Evolutionary conservation across 2,329 filamentous ascomycete genomes (phyloP).

Genomic region (Dactylellina sp.): DNA sequence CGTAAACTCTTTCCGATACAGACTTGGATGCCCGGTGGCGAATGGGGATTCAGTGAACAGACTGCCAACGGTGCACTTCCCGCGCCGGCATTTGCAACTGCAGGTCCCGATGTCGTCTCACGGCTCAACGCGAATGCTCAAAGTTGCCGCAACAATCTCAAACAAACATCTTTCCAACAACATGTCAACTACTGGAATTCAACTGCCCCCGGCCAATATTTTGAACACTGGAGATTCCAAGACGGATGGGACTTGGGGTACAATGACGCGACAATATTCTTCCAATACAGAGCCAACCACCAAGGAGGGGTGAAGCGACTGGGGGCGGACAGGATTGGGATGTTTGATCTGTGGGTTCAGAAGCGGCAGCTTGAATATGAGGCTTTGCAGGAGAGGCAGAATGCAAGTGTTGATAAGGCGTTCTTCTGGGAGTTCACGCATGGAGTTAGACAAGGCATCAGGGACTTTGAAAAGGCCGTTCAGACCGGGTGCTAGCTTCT

Average conservation of each 20-base stretch:
- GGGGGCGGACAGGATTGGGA: slow-evolving; percentile 70
- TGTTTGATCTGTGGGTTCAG: slow-evolving; percentile 70
- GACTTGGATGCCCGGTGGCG: slow-evolving; percentile 72
- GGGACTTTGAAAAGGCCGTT: slow-evolving; percentile 62
- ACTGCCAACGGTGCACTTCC: slow-evolving; percentile 65
- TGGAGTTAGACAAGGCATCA: slow-evolving; percentile 66
- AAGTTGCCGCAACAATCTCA: slow-evolving; percentile 62
- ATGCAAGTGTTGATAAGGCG: slow-evolving; percentile 58
- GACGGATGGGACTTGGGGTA: slow-evolving; percentile 71
- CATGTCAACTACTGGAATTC: slow-evolving; percentile 69
- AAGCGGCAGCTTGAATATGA: slow-evolving; percentile 69
- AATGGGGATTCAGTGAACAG: slow-evolving; percentile 71
- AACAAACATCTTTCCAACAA: slow-evolving; percentile 63
- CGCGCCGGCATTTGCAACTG: slow-evolving; percentile 63
- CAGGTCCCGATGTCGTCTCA: slow-evolving; percentile 62
- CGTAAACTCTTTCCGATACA: slow-evolving; percentile 12
- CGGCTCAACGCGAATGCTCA: slow-evolving; percentile 62
- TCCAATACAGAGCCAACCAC: slow-evolving; percentile 61
- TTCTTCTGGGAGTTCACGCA: slow-evolving; percentile 68
- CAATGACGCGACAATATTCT: slow-evolving; percentile 69
- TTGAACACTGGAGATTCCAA: slow-evolving; percentile 69
- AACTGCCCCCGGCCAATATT: slow-evolving; percentile 65
- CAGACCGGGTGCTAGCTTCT: slow-evolving; percentile 25
- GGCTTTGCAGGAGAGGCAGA: slow-evolving; percentile 63
- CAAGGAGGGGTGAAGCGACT: slow-evolving; percentile 62